Percentiles rank a stretch among this genome's conserved stretches.
These are phyloP conservation scores for Ophiognomonia clavigignenti-juglandacearum DNA, from an alignment of 2,329 filamentous ascomycete species.

Conservation along the genomic window DNA sequence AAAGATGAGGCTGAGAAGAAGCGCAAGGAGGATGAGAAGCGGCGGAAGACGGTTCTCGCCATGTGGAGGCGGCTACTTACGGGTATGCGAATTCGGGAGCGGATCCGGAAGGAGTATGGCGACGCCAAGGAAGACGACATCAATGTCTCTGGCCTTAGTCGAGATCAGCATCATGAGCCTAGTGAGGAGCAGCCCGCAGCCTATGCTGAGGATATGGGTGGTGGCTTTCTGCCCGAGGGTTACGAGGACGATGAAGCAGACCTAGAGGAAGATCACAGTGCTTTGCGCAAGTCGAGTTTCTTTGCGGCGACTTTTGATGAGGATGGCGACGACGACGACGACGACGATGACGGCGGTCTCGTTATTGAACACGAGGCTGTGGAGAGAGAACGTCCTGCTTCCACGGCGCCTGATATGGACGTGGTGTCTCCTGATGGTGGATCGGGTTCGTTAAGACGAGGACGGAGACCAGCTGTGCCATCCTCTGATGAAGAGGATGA, in stretches of 20 bases:
- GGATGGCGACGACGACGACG: constrained; percentile 31
- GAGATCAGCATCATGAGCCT: constrained; percentile 26
- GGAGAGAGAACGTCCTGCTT: constrained; percentile 23
- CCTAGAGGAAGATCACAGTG: constrained; percentile 30
- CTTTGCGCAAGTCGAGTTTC: constrained; percentile 36
- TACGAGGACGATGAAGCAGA: constrained; percentile 38
- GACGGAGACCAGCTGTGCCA: constrained; percentile 1
- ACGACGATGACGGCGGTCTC: constrained; percentile 27
- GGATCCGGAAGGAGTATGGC: constrained; percentile 73
- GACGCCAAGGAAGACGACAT: constrained; percentile 40
- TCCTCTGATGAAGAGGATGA: constrained; percentile 21
- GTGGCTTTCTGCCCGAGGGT: constrained; percentile 57
- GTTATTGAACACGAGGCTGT: constrained; percentile 28
- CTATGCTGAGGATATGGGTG: constrained; percentile 48
- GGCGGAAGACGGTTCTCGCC: constrained; percentile 65
- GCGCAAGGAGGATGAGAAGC: constrained; percentile 79
- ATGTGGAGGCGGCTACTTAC: constrained; percentile 86
- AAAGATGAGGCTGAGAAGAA: constrained; percentile 70
- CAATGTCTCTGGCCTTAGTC: constrained; percentile 45
- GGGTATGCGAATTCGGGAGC: constrained; percentile 75
- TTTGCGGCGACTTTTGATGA: constrained; percentile 39
- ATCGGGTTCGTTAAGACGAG: constrained; percentile 11
- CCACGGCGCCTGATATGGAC: too few species aligned
- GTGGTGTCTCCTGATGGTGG: background rate
- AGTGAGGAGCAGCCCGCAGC: constrained; percentile 10